Evolutionary conservation across 1,284 basidiomycete species (phyloP).

Genomic region (Fomitiporia mediterranea): DNA sequence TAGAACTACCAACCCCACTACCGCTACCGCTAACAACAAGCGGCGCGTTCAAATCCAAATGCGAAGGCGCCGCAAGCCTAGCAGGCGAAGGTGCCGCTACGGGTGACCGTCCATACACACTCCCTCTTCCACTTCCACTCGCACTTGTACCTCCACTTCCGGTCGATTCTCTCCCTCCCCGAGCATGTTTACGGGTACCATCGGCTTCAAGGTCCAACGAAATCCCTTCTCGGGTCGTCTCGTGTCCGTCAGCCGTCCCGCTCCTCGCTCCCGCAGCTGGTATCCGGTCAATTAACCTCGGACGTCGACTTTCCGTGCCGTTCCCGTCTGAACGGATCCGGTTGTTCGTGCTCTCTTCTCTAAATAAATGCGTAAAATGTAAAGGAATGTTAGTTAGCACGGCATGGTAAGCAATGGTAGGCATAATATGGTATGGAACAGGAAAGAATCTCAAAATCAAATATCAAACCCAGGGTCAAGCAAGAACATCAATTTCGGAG

Average conservation of each 20-base stretch:
- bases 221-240: conserved; percentile 54
- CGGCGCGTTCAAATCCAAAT: conserved; percentile 4
- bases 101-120: conserved; percentile 2
- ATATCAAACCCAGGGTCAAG: too few relatives aligned
- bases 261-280: conserved; percentile 61
- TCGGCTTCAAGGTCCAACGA: conserved; percentile 41
- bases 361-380: neutral
- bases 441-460: too few relatives aligned
- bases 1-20: too few relatives aligned
- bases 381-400: neutral
- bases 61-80: neutral
- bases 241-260: conserved; percentile 60
- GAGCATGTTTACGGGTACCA: too few relatives aligned
- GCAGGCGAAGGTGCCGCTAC: neutral
- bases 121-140: too few relatives aligned
- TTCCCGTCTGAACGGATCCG: conserved; percentile 44
- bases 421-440: neutral
- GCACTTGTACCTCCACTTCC: conserved; percentile 19
- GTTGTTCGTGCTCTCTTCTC: conserved; percentile 18
- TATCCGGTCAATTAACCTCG: conserved; percentile 61
- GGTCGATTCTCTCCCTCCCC: conserved; percentile 31
- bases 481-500: too few relatives aligned
- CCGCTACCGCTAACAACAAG: too few relatives aligned
- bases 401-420: too few relatives aligned
- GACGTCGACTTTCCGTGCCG: conserved; percentile 48